Evolutionary conservation across 2,329 filamentous ascomycete species (phyloP).

Genomic region (Arthrobotrys iridis): DNA sequence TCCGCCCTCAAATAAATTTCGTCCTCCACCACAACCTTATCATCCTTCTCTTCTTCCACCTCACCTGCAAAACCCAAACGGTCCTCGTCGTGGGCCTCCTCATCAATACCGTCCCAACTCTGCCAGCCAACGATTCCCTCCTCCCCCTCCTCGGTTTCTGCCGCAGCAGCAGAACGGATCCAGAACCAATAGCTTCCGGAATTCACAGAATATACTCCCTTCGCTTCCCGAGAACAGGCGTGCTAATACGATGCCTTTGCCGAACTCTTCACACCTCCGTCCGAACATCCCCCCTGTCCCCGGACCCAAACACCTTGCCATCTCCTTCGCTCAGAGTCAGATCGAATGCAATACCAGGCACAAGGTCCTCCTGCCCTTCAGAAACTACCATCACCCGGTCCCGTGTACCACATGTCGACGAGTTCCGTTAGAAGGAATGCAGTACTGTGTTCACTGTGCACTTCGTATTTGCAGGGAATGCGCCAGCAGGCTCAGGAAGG

Average conservation of each 20-base stretch:
- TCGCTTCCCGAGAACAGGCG: slow-evolving; percentile 47
- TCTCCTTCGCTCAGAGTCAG: slow-evolving; percentile 38
- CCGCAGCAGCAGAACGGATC: slow-evolving; percentile 19
- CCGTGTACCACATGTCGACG: slow-evolving; percentile 46
- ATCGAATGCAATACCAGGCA: slow-evolving; percentile 49
- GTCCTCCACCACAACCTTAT: slow-evolving; percentile 26
- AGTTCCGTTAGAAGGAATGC: slow-evolving; percentile 44
- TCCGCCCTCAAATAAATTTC: slow-evolving; percentile 37
- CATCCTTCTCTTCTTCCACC: slow-evolving; percentile 17
- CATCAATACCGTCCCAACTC: slow-evolving; percentile 33
- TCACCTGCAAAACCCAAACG: slow-evolving; percentile 42
- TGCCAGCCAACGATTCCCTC: slow-evolving; percentile 37
- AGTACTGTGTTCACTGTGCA: slow-evolving; percentile 42
- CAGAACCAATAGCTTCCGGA: slow-evolving; percentile 27
- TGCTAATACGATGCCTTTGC: slow-evolving; percentile 26
- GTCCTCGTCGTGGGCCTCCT: slow-evolving; percentile 25
- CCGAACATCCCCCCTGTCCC: slow-evolving; percentile 50
- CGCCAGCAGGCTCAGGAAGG: slow-evolving; percentile 36
- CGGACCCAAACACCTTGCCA: slow-evolving; percentile 40
- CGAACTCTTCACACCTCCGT: slow-evolving; percentile 7
- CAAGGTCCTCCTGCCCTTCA: slow-evolving; percentile 34
- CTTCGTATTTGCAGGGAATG: slow-evolving; percentile 49
- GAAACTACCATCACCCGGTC: slow-evolving; percentile 50
- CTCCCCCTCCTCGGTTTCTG: slow-evolving; percentile 29
- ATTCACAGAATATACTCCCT: slow-evolving; percentile 35